Evolutionary conservation across 352 stramenopile genomes (phyloP), one percentile per base, ranked within the genome.

Genomic region (Pythium scleroteichum): DNA sequence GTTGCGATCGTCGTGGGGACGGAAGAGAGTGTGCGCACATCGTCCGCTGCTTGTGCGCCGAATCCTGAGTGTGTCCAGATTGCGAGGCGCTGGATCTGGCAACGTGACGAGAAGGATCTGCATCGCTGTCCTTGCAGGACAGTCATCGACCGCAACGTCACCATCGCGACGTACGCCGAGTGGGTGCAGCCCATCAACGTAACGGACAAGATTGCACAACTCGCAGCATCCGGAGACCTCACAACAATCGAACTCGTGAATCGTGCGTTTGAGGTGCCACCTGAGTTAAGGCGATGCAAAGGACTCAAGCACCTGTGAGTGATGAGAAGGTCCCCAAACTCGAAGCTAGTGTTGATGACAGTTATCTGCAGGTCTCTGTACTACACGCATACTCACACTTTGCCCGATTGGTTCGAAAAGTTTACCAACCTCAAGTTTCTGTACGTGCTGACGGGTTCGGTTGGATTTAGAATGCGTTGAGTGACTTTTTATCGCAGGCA

Each of bases 171-270:
- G 0, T 72, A 69, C 29, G 64, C 51, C 8, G 49, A 62, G 5
- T 80, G 69, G 72, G 23, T 49, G 6, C 19, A 62, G 1, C 67
- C 72, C 0, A 52, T 22, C 2, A 52, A 74, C 40, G 51, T 24
- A 19, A 68, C 64, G 3, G 23, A 20, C 9, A 66, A 51, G 26
- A 61, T 80, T 14, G 50, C 46, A 10, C 48, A 68, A 13, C 61
- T 83, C 3, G 61, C 74, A 2, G 48, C 61, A 2, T 64, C 66
- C 3, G 74, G 72, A 20, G 55, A 75, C 22, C 27, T 78, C 2
- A 53, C 74, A 17, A 76, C 63, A 3, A 13, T 80, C 9, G 62
- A 77, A 24, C 3, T 83, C 40, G 59, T 75, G 14, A 83, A 83
- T 46, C 64, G 69, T 0, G 42, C 40, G 7, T 47, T 83, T 2